Evolutionary conservation across 129 eudicot genomes (phyloP), one percentile per base, ranked within the genome.

Genomic region (Dittrichia graveolens): DNA sequence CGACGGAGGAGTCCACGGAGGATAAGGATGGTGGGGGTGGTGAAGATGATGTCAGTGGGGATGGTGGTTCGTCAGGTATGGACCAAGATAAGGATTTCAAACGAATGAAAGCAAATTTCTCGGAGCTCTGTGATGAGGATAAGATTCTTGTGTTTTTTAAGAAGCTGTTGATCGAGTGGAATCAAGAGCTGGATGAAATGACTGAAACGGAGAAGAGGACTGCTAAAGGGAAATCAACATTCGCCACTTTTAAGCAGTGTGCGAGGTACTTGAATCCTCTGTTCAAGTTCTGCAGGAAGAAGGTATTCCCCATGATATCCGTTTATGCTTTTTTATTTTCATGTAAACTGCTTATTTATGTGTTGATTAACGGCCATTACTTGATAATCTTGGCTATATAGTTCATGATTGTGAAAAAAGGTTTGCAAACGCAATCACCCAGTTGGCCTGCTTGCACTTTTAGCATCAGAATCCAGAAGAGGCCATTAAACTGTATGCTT

Each of bases 131-230:
- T 61, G 96, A 90, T 67, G 99, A 94, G 80, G 97, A 94, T 79
- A 94, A 90, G 91, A 94, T 94, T 71, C 73, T 94, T 65, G 99
- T 94, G 80, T 94, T 94, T 57, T 94, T 90, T 49, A 94, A 94
- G 89, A 88, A 79, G 96, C 71, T 94, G 86, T 81, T 94, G 86
- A 94, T 90, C 74, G 97, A 94, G 79, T 94, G 99, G 99, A 86
- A 86, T 14, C 96, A 90, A 79, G 99, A 90, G 91, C 75, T 94
- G 4, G 73, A 88, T 81, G 97, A 86, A 82, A 94, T 88, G 99
- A 75, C 60, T 15, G 99, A 94, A 52, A 5, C 58, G 14, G 93
- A 85, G 88, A 94, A 89, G 81, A 78, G 97, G 74, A 90, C 97
- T 0, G 99, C 99, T 0, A 94, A 87, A 53, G 99, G 99, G 83